phyloP scores from a whole-genome alignment of 75 land plant genomes.

The Sequoia sempervirens region DNA sequence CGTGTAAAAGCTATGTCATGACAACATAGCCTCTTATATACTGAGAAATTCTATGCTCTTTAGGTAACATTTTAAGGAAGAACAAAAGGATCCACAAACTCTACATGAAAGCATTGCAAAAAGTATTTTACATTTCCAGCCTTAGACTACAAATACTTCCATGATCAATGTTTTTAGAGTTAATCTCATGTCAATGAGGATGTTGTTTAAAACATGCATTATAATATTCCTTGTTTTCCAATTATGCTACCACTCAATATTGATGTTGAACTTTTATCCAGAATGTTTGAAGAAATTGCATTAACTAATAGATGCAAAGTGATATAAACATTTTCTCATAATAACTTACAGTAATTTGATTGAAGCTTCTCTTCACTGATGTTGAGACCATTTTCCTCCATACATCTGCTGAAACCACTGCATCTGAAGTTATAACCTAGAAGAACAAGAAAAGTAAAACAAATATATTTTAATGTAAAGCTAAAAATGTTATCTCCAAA shows the following conservation, averaged over 20 bases:
- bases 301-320: neutral
- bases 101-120: neutral
- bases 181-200: neutral
- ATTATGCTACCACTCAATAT: neutral
- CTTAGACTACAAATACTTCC: neutral
- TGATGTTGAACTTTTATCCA: neutral
- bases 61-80: neutral
- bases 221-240: neutral
- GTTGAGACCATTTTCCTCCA: constrained; percentile 79
- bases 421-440: constrained; percentile 95
- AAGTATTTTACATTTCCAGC: neutral
- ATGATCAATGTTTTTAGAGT: neutral
- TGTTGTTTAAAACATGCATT: neutral
- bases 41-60: neutral
- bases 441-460: neutral
- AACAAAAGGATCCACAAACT: neutral
- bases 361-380: constrained; percentile 89
- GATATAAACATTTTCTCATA: neutral
- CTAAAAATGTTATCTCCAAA: neutral
- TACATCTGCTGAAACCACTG: constrained; percentile 58
- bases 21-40: neutral
- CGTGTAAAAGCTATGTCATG: neutral
- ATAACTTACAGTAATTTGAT: constrained; percentile 80
- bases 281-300: neutral
- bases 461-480: neutral